Evolutionary conservation across 164 flowering plant genomes (phyloP).

Genomic region (Macadamia integrifolia): DNA sequence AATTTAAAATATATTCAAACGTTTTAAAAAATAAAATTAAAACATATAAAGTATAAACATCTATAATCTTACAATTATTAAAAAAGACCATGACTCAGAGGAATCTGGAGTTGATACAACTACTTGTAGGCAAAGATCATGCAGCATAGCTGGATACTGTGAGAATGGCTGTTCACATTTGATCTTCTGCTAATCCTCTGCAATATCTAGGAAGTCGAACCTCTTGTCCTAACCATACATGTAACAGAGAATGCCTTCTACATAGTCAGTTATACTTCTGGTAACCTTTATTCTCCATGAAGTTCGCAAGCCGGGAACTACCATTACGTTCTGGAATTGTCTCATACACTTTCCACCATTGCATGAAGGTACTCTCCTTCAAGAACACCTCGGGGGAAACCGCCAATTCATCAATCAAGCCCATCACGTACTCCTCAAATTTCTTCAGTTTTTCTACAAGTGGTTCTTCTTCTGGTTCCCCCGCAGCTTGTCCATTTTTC

Average conservation of each 20-base stretch:
- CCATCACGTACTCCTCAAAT: conserved; percentile 35
- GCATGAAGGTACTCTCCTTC: conserved; percentile 39
- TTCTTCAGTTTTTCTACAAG: not conserved
- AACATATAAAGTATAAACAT: too few species aligned
- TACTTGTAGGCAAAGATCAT: conserved; percentile 70
- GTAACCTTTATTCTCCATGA: conserved; percentile 11
- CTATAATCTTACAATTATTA: too few species aligned
- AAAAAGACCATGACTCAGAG: too few species aligned
- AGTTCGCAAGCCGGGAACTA: conserved; percentile 15
- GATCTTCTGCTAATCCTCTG: not conserved
- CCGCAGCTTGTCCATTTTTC: not conserved
- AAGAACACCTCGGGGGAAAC: conserved; percentile 41
- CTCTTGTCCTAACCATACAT: too few species aligned
- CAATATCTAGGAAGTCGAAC: too few species aligned
- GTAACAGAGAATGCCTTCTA: too few species aligned
- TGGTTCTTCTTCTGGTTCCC: too few species aligned
- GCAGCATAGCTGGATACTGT: conserved; percentile 90
- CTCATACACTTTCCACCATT: conserved; percentile 37
- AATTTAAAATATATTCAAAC: too few species aligned
- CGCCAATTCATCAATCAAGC: conserved; percentile 16
- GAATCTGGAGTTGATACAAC: conserved; percentile 19
- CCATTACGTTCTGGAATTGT: conserved; percentile 1
- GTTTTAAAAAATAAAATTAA: too few species aligned
- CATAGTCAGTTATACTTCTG: not conserved
- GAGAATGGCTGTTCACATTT: too few species aligned